These are phyloP conservation scores for Cylindrodendrum hubeiense DNA, from an alignment of 2,329 filamentous ascomycete genomes.

Conservation along the genomic window DNA sequence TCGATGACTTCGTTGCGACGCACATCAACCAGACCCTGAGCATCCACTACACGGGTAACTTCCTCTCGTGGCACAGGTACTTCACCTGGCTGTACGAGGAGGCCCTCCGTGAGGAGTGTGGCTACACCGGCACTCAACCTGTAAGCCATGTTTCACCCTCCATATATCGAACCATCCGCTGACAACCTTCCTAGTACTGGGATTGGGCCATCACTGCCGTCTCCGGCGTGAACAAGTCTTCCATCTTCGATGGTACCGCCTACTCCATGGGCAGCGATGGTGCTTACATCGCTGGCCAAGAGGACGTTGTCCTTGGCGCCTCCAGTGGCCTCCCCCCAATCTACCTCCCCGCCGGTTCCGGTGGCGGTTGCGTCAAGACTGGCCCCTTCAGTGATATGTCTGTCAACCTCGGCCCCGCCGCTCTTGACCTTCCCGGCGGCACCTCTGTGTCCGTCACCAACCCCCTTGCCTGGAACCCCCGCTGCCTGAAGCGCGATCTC, in stretches of 20 bases:
- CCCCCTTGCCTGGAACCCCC: constrained; percentile 55
- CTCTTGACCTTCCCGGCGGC: constrained; percentile 45
- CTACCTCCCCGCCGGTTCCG: constrained; percentile 59
- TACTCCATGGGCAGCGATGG: constrained; percentile 61
- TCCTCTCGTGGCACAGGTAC: constrained; percentile 49
- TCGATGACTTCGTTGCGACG: constrained; percentile 63
- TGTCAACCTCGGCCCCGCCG: constrained; percentile 56
- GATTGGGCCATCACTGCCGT: constrained; percentile 57
- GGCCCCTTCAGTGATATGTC: constrained; percentile 62
- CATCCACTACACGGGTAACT: constrained; percentile 57
- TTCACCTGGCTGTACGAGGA: constrained; percentile 49
- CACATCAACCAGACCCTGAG: constrained; percentile 61
- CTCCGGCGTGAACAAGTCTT: constrained; percentile 52
- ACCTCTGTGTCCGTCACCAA: constrained; percentile 32
- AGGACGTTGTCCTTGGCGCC: constrained; percentile 42
- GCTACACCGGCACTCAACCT: constrained; percentile 55
- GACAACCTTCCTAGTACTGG: constrained; percentile 53
- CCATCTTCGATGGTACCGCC: constrained; percentile 63
- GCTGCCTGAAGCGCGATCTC: constrained; percentile 56
- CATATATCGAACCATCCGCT: background rate
- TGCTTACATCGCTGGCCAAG: constrained; percentile 38
- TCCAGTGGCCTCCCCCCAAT: constrained; percentile 42
- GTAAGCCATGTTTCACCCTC: constrained; percentile 31
- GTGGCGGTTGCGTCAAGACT: constrained; percentile 66
- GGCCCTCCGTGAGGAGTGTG: constrained; percentile 48